Conservation (phyloP, 2,329 filamentous ascomycete genomes). For the Cladobotryum protrusum region DNA sequence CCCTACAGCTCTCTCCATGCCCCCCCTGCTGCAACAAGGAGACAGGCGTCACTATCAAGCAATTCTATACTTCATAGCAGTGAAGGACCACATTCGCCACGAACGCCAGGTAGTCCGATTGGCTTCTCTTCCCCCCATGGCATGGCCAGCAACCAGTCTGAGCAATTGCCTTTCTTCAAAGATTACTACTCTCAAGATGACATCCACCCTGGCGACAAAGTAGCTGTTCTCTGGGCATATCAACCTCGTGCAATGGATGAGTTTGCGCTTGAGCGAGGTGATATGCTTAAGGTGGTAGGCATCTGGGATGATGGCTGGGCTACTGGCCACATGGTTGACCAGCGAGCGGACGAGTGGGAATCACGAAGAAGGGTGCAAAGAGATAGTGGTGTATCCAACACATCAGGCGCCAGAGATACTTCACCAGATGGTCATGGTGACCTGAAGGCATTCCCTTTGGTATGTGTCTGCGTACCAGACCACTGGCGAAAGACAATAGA, state of each 20-base stretch:
- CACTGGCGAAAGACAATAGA: constrained; percentile 98
- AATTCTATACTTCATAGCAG: constrained; percentile 62
- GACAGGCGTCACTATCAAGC: constrained; percentile 85
- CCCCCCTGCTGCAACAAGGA: constrained; percentile 54
- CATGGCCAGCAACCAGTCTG: constrained; percentile 81
- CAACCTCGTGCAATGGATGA: constrained; percentile 90
- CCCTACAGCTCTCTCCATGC: constrained; percentile 51
- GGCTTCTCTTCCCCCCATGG: constrained; percentile 81
- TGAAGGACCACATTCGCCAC: constrained; percentile 65
- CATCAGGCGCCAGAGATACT: constrained; percentile 54
- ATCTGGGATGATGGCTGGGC: constrained; percentile 99
- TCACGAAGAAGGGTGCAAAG: constrained; percentile 68
- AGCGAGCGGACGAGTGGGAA: constrained; percentile 86
- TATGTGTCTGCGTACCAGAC: constrained; percentile 90
- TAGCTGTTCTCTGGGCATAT: constrained; percentile 93
- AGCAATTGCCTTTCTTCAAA: constrained; percentile 94
- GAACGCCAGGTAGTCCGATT: constrained; percentile 66
- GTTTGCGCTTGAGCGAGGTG: constrained; percentile 85
- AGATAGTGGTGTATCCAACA: constrained; percentile 89
- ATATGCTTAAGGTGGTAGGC: constrained; percentile 96
- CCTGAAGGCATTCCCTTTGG: constrained; percentile 95
- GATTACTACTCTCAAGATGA: constrained; percentile 98
- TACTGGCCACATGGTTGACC: constrained; percentile 77
- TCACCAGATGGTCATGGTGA: constrained; percentile 66
- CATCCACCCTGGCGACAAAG: constrained; percentile 84